Evolutionary conservation across 306 rosid species (phyloP).

Genomic region (Fragaria ananassa): DNA sequence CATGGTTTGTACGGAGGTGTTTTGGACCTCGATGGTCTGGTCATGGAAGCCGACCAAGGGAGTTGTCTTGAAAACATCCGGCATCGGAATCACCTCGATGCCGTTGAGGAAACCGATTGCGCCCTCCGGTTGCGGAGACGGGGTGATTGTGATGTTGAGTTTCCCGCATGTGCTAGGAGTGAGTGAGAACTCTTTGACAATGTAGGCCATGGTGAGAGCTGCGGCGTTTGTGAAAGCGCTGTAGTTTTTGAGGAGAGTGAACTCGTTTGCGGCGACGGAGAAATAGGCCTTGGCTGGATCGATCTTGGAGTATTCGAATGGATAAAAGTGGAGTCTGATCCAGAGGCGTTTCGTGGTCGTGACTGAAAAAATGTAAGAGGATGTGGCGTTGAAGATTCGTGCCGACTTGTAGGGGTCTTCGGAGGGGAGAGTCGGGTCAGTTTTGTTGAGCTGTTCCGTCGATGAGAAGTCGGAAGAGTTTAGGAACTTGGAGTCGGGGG

Average conservation of each 20-base stretch:
- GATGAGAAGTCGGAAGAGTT: slow-evolving; percentile 12
- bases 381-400: slow-evolving; percentile 36
- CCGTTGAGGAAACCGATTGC: slow-evolving; percentile 39
- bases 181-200: slow-evolving; percentile 37
- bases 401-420: slow-evolving; percentile 36
- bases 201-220: slow-evolving; percentile 41
- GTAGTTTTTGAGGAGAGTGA: slow-evolving; percentile 42
- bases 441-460: slow-evolving; percentile 16
- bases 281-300: slow-evolving; percentile 23
- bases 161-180: slow-evolving; percentile 27
- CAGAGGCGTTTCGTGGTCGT: slow-evolving; percentile 26
- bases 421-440: slow-evolving; percentile 49
- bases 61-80: slow-evolving; percentile 27
- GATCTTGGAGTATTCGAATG: slow-evolving; percentile 18
- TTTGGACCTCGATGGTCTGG: slow-evolving; percentile 18
- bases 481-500: slow-evolving; percentile 26
- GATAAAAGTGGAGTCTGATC: slow-evolving; percentile 45
- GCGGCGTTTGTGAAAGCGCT: slow-evolving; percentile 27
- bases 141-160: slow-evolving; percentile 32
- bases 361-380: slow-evolving; percentile 32
- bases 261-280: slow-evolving; percentile 26
- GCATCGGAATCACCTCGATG: slow-evolving; percentile 38
- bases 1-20: slow-evolving; percentile 31
- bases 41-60: slow-evolving; percentile 18
- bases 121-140: slow-evolving; percentile 14